Evolutionary conservation across 371 early-diverging fungal species (phyloP), one percentile per base, ranked within the genome.

Genomic region (Apophysomyces trapeziformis): DNA sequence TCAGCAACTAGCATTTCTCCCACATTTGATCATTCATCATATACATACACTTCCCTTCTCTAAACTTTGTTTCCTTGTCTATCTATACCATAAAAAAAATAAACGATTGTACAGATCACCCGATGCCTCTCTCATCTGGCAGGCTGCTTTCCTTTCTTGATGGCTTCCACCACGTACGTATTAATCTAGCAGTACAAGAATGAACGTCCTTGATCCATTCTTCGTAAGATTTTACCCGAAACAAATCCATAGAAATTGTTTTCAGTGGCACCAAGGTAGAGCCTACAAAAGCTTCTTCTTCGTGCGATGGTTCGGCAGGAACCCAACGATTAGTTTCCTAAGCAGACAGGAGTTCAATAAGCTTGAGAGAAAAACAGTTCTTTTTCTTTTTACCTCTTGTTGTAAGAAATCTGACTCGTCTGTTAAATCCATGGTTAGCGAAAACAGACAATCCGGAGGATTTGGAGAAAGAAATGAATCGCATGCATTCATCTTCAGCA

Each of bases 231-330:
- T 69, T 72, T 70, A 82, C 77, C 65, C 70, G 63, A 18, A 82
- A 65, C 39, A 80, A 38, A 45, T 85, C 88, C 16, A 82, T 74
- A 14, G 79, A 70, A 39, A 83, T 68, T 4, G 80, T 73, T 62
- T 84, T 82, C 26, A 87, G 54, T 5, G 85, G 84, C 13, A 80
- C 60, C 14, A 87, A 45, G 1, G 65, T 36, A 8, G 60, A 41
- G 66, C 68, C 68, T 38, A 41, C 21, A n/a, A 67, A 45, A 4
- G 62, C 16, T 56, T 73, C 54, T 18, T 58, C 6, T 14, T 70
- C 37, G 38, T 69, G 44, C 21, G 50, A 14, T 9, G 35, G 38
- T 9, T 82, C 81, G 12, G 76, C 77, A n/a, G 82, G 83, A 12
- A 85, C 68, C 87, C 87, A 87, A 54, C 64, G 13, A 63, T 37